These are phyloP conservation scores for Mrakia gelida DNA, from an alignment of 768 basidiomycete species.

Conservation along the genomic window DNA sequence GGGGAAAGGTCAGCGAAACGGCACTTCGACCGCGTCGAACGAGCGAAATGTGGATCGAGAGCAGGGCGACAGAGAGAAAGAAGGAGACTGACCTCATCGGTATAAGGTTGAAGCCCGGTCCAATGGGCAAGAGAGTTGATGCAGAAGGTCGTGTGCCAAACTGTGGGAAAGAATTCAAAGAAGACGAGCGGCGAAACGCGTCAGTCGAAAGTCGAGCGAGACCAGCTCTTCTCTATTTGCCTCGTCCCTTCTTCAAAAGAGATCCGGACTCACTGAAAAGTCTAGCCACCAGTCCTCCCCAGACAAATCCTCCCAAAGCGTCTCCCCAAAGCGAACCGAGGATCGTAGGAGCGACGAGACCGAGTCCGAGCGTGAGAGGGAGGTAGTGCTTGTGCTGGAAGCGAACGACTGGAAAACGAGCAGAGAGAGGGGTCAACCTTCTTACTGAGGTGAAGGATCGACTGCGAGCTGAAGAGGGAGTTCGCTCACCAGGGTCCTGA, in stretches of 20 bases:
- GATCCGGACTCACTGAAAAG: slow-evolving; percentile 52
- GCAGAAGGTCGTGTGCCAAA: slow-evolving; percentile 43
- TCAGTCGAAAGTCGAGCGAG: slow-evolving; percentile 44
- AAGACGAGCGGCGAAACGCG: slow-evolving; percentile 47
- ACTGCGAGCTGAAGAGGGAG: not conserved
- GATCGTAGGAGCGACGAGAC: slow-evolving; percentile 57
- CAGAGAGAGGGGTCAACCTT: not conserved
- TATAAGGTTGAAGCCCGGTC: slow-evolving; percentile 74
- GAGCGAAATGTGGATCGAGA: not conserved
- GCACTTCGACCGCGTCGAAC: not conserved
- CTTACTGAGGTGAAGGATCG: not conserved
- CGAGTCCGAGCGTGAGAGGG: slow-evolving; percentile 57
- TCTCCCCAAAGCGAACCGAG: slow-evolving; percentile 63
- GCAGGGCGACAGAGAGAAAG: not conserved
- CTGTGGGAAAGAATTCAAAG: slow-evolving; percentile 45
- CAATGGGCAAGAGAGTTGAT: slow-evolving; percentile 62
- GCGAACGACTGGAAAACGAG: slow-evolving; percentile 56
- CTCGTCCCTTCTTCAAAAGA: slow-evolving; percentile 54
- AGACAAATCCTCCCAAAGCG: slow-evolving; percentile 62
- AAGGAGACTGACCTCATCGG: slow-evolving; percentile 63
- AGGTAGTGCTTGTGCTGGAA: slow-evolving; percentile 69
- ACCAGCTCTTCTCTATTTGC: no score
- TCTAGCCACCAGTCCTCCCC: slow-evolving; percentile 63
- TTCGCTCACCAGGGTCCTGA: slow-evolving; percentile 59
- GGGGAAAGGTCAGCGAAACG: not conserved